A percentile compares a stretch with the other conserved stretches of the same genome.
These are phyloP conservation scores for Saccharum spontaneum DNA, from an alignment of 176 grass and related monocot species.

Conservation along the genomic window DNA sequence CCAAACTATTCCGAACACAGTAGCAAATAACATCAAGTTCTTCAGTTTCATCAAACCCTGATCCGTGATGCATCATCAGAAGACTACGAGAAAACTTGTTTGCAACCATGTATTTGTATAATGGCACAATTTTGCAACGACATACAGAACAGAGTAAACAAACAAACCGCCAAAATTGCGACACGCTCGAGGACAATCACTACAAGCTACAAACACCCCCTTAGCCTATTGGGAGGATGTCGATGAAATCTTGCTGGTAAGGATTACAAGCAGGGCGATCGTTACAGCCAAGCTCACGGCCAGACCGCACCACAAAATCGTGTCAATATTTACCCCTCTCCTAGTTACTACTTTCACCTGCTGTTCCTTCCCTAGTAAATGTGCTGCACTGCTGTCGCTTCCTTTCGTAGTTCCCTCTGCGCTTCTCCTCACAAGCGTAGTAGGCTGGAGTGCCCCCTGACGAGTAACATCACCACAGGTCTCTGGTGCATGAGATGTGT, in stretches of 20 bases:
- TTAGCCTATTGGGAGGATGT: no score
- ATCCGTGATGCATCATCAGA: not conserved
- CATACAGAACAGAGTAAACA: not conserved
- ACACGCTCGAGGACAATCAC: no score
- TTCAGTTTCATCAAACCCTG: not conserved
- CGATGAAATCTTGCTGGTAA: no score
- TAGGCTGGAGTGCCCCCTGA: conserved; percentile 4
- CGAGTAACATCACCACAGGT: not conserved
- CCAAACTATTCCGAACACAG: not conserved
- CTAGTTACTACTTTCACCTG: no score
- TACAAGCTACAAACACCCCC: no score
- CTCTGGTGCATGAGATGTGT: not conserved
- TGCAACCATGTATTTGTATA: not conserved
- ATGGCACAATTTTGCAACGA: not conserved
- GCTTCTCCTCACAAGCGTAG: conserved; percentile 60
- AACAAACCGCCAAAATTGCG: not conserved
- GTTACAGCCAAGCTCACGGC: no score
- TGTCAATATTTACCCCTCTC: no score
- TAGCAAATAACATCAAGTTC: not conserved
- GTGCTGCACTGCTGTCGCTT: not conserved
- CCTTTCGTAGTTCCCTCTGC: conserved; percentile 20
- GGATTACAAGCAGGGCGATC: no score
- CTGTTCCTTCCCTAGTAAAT: not conserved
- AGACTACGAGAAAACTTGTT: not conserved
- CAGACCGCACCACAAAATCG: no score